Evolutionary conservation across 495 filamentous ascomycete genomes (phyloP).

Genomic region (Lasiosphaeris hirsuta): DNA sequence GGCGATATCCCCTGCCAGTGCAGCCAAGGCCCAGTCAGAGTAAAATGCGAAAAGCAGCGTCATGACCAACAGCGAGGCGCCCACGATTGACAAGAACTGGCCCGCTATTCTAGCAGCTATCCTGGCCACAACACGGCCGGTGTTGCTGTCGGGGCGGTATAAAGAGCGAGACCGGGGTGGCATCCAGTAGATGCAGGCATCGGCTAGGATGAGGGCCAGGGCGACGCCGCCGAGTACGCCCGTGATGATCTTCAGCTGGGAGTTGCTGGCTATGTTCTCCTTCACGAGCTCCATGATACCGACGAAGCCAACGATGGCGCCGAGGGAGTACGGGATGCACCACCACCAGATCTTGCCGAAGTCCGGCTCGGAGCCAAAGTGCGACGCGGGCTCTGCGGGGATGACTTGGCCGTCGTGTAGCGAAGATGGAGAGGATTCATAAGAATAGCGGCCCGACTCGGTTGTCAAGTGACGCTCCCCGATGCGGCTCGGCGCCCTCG

Average conservation of each 20-base stretch:
- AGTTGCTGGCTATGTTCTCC: slow-evolving; percentile 14
- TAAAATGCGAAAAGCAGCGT: slow-evolving; percentile 28
- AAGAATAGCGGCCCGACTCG: no score
- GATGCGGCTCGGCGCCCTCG: no score
- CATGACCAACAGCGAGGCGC: slow-evolving; percentile 9
- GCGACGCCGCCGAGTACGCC: slow-evolving; percentile 20
- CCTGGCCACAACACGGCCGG: no score
- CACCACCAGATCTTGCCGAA: slow-evolving; percentile 12
- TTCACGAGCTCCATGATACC: no score
- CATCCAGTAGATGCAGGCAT: not conserved
- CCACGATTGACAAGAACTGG: slow-evolving; percentile 1
- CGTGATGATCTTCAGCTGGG: slow-evolving; percentile 19
- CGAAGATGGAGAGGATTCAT: no score
- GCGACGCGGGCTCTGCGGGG: not conserved
- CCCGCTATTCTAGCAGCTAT: no score
- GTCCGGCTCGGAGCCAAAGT: no score
- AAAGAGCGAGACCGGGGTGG: no score
- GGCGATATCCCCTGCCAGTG: slow-evolving; percentile 24
- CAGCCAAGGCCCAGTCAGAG: slow-evolving; percentile 31
- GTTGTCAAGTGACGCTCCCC: no score
- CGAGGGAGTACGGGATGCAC: slow-evolving; percentile 13
- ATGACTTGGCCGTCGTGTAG: not conserved
- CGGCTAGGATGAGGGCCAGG: slow-evolving; percentile 6
- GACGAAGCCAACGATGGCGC: slow-evolving; percentile 20
- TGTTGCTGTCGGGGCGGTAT: no score